Base-by-base conservation (phyloP, 129 eudicot species). In the Kitagawia praeruptora region DNA sequence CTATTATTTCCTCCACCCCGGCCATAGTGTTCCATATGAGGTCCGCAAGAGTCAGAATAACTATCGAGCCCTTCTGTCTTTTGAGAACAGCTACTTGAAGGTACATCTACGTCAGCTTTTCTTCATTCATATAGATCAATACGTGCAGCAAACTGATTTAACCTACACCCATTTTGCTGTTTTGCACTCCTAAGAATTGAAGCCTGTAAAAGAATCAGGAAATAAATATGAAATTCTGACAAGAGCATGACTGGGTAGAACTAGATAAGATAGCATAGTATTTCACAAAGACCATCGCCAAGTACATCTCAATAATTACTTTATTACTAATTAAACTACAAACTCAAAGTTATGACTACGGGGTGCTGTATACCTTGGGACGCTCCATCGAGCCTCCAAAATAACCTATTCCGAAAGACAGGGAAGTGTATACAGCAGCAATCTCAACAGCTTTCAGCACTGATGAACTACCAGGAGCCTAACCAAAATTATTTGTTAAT, bases 331-430 rank as follows among this genome's bases (percentile, higher is more conserved):
- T 4, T 13, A 10, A 46, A 46, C 21, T 38, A 25, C 11, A 46
- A 42, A 27, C 58, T 75, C 28, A 3, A 42, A 74, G 0, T n/a
- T n/a, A 0, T 3, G 0, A 34, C 8, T 12, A 67, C 5, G 14
- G 73, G 23, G 21, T 34, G 21, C 4, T 14, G 12, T 21, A 61
- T 85, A 93, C 99, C 98, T 96, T 92, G 11, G 99, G 99, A 56
- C 86, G 92, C 48, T 80, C 83, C 99, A 96, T 89, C 16, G 91
- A 87, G 88, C 90, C 91, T 31, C 91, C 91, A 71, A 83, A 96
- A 89, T 92, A 96, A 74, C 99, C 99, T 79, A 92, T 83, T 80
- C 99, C 99, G 80, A 96, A 96, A 53, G 99, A 96, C 67, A 80
- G 81, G 69, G 97, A 82, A 64, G 95, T 90, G 80, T 85, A 96